A percentile compares a stretch with the other conserved stretches of the same genome.
Conservation (phyloP, 345 rosid species). For the Euphorbia peplus region DNA sequence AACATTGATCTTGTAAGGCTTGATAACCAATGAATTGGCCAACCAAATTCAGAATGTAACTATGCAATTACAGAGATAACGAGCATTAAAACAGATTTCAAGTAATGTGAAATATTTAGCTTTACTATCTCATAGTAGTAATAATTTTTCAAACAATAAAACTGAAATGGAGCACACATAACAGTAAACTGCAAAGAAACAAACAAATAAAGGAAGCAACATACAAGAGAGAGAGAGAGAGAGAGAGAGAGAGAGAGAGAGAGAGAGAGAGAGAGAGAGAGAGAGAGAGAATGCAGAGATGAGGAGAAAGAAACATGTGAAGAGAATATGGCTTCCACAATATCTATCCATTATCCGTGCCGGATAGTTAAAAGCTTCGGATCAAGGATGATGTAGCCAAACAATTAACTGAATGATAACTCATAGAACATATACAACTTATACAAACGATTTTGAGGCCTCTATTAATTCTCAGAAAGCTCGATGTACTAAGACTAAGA, state of each 20-base stretch:
- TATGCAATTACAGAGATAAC: conserved; percentile 37
- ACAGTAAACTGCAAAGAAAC: background rate
- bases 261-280: conserved; percentile 3
- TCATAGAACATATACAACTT: background rate
- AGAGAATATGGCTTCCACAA: background rate
- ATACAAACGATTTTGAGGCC: background rate
- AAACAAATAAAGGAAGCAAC: background rate
- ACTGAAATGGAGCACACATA: background rate
- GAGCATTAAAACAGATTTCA: conserved; percentile 11
- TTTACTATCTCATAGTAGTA: background rate
- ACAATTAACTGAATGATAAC: background rate
- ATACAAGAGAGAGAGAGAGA: background rate
- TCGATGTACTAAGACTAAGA: background rate
- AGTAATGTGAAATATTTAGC: background rate
- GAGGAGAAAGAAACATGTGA: background rate
- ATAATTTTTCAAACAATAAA: background rate
- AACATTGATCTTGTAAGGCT: conserved; percentile 86
- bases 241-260: conserved; percentile 8
- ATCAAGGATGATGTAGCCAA: background rate
- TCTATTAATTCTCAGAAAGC: background rate
- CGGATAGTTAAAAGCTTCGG: background rate
- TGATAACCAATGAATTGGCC: conserved; percentile 67
- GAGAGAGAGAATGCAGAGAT: background rate
- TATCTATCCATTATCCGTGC: no score
- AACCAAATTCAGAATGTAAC: conserved; percentile 81